These are phyloP conservation scores for Cladophialophora carrionii DNA, from an alignment of 2,329 filamentous ascomycete genomes.

Conservation along the genomic window DNA sequence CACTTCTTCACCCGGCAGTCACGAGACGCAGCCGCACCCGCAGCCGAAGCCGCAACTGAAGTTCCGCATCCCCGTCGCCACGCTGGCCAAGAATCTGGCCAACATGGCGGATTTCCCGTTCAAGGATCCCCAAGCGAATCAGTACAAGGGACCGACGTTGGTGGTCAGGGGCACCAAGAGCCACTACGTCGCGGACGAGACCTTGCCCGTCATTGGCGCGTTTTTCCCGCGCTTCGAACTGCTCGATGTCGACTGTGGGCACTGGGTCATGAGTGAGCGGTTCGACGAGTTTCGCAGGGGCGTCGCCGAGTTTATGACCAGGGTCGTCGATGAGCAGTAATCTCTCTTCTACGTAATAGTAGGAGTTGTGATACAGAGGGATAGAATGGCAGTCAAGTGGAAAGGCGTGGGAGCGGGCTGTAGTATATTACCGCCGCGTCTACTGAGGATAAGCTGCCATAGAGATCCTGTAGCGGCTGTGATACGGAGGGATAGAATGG, in stretches of 20 bases:
- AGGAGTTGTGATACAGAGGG: background rate
- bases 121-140: constrained; percentile 66
- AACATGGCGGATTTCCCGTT: constrained; percentile 89
- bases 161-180: constrained; percentile 63
- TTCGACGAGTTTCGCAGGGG: constrained; percentile 49
- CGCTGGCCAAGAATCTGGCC: constrained; percentile 68
- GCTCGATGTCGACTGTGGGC: constrained; percentile 48
- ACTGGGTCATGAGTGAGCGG: constrained; percentile 53
- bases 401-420: no score
- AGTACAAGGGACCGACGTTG: constrained; percentile 76
- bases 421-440: no score
- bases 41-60: constrained; percentile 53
- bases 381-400: no score
- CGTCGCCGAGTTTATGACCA: constrained; percentile 38
- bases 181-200: constrained; percentile 47
- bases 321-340: constrained; percentile 33
- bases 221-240: constrained; percentile 50
- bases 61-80: constrained; percentile 78
- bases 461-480: background rate
- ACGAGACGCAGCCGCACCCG: background rate
- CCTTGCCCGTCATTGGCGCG: constrained; percentile 46
- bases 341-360: background rate
- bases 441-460: background rate
- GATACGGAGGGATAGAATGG: background rate
- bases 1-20: constrained; percentile 31